Percentiles rank a stretch among this genome's conserved stretches.
Conservation (phyloP, 495 filamentous ascomycete genomes). For the Pyrenula massariospora region DNA sequence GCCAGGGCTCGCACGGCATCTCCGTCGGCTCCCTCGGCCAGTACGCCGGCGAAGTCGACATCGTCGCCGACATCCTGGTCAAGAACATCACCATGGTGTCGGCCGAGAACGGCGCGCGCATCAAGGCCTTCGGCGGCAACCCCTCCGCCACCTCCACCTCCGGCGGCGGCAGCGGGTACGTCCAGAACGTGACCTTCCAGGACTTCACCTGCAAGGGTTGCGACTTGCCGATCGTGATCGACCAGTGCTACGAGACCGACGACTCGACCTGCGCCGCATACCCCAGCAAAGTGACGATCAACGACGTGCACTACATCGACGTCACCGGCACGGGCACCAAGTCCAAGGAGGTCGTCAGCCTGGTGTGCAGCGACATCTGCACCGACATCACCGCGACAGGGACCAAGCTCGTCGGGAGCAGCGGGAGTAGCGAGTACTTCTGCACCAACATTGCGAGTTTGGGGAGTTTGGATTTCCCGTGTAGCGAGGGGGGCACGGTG, state of each 20-base stretch:
- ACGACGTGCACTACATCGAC: conserved; percentile 39
- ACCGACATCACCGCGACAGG: background rate
- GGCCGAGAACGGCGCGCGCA: conserved; percentile 50
- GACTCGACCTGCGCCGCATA: conserved; percentile 49
- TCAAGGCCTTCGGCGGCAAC: conserved; percentile 57
- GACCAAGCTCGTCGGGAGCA: background rate
- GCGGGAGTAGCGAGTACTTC: background rate
- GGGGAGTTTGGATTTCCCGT: background rate
- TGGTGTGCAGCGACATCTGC: background rate
- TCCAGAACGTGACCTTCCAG: conserved; percentile 46
- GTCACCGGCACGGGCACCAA: conserved; percentile 42
- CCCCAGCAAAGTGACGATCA: conserved; percentile 47
- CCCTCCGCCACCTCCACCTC: conserved; percentile 44
- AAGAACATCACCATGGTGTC: conserved; percentile 58
- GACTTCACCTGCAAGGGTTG: conserved; percentile 43
- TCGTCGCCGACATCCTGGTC: conserved; percentile 52
- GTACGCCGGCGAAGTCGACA: conserved; percentile 50
- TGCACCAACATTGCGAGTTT: background rate
- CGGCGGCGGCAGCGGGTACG: conserved; percentile 43
- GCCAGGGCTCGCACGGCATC: conserved; percentile 66
- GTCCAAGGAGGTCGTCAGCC: conserved; percentile 18
- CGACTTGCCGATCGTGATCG: conserved; percentile 53
- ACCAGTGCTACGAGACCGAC: conserved; percentile 55
- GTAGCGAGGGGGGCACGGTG: background rate
- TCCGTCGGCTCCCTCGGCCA: conserved; percentile 59